phyloP scores from a whole-genome alignment of 2,329 filamentous ascomycete genomes.

The Apiospora rasikravindrae region DNA sequence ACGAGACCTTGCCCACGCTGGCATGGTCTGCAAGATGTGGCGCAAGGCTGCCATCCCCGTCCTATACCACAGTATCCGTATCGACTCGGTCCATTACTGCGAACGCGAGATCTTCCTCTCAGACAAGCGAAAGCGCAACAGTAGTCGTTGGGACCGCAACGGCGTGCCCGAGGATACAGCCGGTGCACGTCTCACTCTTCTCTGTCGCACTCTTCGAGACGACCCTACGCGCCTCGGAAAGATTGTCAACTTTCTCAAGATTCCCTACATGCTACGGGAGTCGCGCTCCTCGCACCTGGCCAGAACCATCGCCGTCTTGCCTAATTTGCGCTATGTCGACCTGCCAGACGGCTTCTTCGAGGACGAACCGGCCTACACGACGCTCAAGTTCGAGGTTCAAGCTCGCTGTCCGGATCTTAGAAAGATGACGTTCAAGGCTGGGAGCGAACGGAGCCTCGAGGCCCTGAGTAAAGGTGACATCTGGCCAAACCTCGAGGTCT shows the following conservation, averaged over 20 bases:
- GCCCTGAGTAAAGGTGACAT: conserved; percentile 66
- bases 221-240: conserved; percentile 71
- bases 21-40: conserved; percentile 77
- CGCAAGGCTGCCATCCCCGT: conserved; percentile 53
- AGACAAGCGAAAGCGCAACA: conserved; percentile 76
- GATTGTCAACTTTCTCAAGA: conserved; percentile 80
- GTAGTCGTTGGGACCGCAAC: conserved; percentile 76
- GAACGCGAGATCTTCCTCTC: conserved; percentile 81
- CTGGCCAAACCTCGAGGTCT: conserved; percentile 74
- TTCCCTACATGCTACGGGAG: conserved; percentile 94
- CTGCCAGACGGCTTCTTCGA: conserved; percentile 86
- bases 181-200: conserved; percentile 74
- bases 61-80: conserved; percentile 86
- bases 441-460: conserved; percentile 79
- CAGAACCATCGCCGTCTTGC: conserved; percentile 81
- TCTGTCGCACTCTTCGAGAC: conserved; percentile 83
- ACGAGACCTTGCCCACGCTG: conserved; percentile 83
- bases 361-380: conserved; percentile 76
- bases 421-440: conserved; percentile 85
- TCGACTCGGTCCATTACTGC: conserved; percentile 95
- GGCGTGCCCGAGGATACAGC: conserved; percentile 82
- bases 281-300: conserved; percentile 84
- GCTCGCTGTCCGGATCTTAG: conserved; percentile 81
- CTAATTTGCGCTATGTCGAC: conserved; percentile 87
- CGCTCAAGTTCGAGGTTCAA: conserved; percentile 83